A percentile compares a stretch with the other conserved stretches of the same genome.
phyloP scores from a whole-genome alignment of 371 early-diverging fungal species.

The Mucor indicus region DNA sequence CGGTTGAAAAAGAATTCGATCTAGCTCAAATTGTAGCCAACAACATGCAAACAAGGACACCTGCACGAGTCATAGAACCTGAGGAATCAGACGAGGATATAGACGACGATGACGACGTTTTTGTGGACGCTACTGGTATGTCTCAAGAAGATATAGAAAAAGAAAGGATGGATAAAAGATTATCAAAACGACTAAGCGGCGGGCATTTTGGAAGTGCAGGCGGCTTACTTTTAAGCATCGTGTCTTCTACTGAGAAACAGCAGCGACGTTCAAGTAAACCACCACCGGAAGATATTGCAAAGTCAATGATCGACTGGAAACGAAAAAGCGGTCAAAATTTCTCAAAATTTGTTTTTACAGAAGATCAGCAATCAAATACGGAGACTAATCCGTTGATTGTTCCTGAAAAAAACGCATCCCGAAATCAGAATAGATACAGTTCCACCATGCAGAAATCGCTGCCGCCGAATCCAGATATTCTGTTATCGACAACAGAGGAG shows the following conservation, averaged over 20 bases:
- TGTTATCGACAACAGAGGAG: too few relatives aligned
- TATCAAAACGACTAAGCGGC: slow-evolving; percentile 45
- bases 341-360: too few relatives aligned
- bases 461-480: too few relatives aligned
- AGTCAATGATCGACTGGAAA: too few relatives aligned
- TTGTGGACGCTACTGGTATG: slow-evolving; percentile 39
- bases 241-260: too few relatives aligned
- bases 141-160: slow-evolving; percentile 42
- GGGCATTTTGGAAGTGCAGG: slow-evolving; percentile 54
- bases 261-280: slow-evolving; percentile 23
- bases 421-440: too few relatives aligned
- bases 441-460: too few relatives aligned
- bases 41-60: slow-evolving; percentile 23
- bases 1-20: background rate
- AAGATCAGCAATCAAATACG: too few relatives aligned
- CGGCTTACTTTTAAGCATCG: slow-evolving; percentile 40
- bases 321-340: too few relatives aligned
- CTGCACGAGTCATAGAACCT: slow-evolving; percentile 3
- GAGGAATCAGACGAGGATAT: slow-evolving; percentile 12
- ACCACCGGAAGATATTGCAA: slow-evolving; percentile 34
- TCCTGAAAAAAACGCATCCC: too few relatives aligned
- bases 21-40: slow-evolving; percentile 2
- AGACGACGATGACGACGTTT: slow-evolving; percentile 30
- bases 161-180: slow-evolving; percentile 24
- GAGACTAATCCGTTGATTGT: too few relatives aligned